Percentiles rank a stretch among this genome's conserved stretches.
These are phyloP conservation scores for rapeseed (Brassica napus) DNA, from an alignment of 345 rosid species.

Conservation along the genomic window Da-Ae NC_063452.1:21029501-21030000, in stretches of 20 bases:
- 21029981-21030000: neutral
- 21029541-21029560: neutral
- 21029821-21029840: neutral
- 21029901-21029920: neutral
- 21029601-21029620: neutral
- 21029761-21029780: neutral
- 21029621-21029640: neutral
- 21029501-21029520: neutral
- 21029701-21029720: neutral
- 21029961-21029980: neutral
- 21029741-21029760: neutral
- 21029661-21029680: neutral
- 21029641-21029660: neutral
- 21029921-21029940: neutral
- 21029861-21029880: neutral
- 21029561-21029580: neutral
- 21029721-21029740: neutral
- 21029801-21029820: neutral
- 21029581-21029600: neutral
- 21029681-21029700: neutral
- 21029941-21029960: neutral
- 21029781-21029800: neutral
- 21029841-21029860: neutral
- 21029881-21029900: neutral
- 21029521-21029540: neutral